These are phyloP conservation scores for Hemerocallis citrina DNA, from an alignment of 106 monocot genomes.

Conservation along the genomic window DNA sequence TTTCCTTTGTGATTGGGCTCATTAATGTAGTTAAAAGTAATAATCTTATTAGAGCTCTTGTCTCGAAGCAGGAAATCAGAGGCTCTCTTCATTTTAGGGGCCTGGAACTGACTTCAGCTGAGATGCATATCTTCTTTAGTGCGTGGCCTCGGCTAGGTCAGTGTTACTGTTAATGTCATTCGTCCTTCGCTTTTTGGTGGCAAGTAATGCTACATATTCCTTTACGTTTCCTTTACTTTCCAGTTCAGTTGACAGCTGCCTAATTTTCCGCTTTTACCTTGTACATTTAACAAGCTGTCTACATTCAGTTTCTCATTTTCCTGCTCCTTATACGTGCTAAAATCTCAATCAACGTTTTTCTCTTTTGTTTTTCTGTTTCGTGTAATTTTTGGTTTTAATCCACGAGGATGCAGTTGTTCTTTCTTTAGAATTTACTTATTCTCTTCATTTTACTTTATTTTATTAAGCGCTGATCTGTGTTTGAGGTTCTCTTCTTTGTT, in stretches of 20 bases:
- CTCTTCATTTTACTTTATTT: not conserved
- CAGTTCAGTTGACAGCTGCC: conserved; percentile 12
- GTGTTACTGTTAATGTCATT: conserved; percentile 73
- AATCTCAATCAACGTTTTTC: conserved; percentile 5
- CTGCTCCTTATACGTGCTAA: conserved; percentile 4
- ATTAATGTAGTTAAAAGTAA: conserved; percentile 40
- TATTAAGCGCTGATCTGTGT: not conserved
- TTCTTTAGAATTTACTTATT: not conserved
- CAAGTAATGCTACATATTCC: conserved; percentile 10
- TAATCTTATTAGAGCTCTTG: conserved; percentile 72
- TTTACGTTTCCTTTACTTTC: conserved; percentile 16
- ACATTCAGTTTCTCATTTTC: conserved; percentile 4
- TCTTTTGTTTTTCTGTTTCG: conserved; percentile 3
- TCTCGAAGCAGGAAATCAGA: conserved; percentile 88
- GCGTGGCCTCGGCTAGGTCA: conserved; percentile 89
- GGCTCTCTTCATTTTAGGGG: conserved; percentile 72
- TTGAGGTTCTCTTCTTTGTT: not conserved
- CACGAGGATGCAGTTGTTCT: not conserved
- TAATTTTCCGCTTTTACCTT: conserved; percentile 3
- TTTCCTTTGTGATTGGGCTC: conserved; percentile 61
- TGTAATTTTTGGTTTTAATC: conserved; percentile 7
- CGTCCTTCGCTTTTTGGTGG: conserved; percentile 21
- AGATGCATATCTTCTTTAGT: conserved; percentile 65
- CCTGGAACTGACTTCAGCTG: conserved; percentile 86
- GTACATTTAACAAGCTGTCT: conserved; percentile 2